These are phyloP conservation scores for Leccinum angustisporum DNA, from an alignment of 1,284 basidiomycete species.

Conservation along the genomic window DNA sequence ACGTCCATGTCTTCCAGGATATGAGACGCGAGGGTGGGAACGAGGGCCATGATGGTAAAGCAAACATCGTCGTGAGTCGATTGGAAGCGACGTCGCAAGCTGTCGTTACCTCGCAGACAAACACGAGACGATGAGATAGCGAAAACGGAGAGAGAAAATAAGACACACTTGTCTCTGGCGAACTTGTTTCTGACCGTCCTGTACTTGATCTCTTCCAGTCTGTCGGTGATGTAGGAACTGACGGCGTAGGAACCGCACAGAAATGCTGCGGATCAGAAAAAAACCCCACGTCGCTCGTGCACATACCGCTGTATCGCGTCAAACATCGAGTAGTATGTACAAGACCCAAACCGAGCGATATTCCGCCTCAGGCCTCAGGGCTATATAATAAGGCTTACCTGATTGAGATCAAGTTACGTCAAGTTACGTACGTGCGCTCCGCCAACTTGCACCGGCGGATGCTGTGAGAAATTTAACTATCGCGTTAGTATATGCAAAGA, in stretches of 20 bases:
- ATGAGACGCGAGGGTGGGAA: conserved; percentile 75
- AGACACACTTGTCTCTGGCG: conserved; percentile 74
- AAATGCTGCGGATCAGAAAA: conserved; percentile 46
- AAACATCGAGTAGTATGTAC: conserved; percentile 34
- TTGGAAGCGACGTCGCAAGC: conserved; percentile 74
- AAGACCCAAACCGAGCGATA: no score
- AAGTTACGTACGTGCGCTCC: no score
- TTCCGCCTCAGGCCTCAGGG: no score
- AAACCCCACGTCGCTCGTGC: conserved; percentile 45
- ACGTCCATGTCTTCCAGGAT: conserved; percentile 81
- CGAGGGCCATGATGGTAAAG: conserved; percentile 78
- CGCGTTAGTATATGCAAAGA: no score
- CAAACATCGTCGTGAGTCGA: conserved; percentile 83
- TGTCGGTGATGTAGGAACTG: conserved; percentile 62
- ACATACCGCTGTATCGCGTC: conserved; percentile 45
- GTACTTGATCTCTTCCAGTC: conserved; percentile 72
- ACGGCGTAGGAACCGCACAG: conserved; percentile 69
- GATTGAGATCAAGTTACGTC: no score
- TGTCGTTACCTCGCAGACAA: conserved; percentile 31
- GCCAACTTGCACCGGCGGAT: no score
- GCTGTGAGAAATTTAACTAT: no score
- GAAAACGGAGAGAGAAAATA: conserved; percentile 6
- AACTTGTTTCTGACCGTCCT: conserved; percentile 60
- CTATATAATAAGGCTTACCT: no score
- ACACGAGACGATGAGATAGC: conserved; percentile 7